Conservation (phyloP, 495 filamentous ascomycete genomes). For the Penicillium nucicola region DNA sequence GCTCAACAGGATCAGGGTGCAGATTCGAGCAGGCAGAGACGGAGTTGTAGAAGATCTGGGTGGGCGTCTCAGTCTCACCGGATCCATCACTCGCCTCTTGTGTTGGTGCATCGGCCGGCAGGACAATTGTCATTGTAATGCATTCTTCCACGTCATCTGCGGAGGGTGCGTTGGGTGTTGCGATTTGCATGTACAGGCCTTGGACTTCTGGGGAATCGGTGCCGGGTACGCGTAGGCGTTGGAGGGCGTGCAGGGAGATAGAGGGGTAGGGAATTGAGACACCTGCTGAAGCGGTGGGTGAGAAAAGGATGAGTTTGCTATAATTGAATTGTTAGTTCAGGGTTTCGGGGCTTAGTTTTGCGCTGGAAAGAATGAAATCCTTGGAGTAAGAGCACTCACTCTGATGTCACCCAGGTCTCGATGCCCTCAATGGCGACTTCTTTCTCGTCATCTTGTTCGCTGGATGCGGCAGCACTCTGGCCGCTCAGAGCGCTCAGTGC, state of each 20-base stretch:
- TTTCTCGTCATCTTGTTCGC: slow-evolving; percentile 35
- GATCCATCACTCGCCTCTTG: slow-evolving; percentile 27
- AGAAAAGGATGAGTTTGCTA: slow-evolving; percentile 75
- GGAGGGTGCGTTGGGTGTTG: slow-evolving; percentile 49
- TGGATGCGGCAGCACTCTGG: slow-evolving; percentile 4
- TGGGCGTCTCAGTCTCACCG: slow-evolving; percentile 38
- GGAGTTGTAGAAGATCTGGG: slow-evolving; percentile 66
- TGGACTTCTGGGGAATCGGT: slow-evolving; percentile 40
- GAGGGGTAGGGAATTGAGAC: slow-evolving; percentile 81
- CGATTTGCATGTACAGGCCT: slow-evolving; percentile 79
- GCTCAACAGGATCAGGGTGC: slow-evolving; percentile 72
- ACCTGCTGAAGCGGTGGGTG: slow-evolving; percentile 54
- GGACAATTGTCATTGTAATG: slow-evolving; percentile 73
- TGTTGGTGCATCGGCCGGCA: slow-evolving; percentile 32
- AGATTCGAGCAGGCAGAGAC: slow-evolving; percentile 85
- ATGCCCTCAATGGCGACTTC: slow-evolving; percentile 49
- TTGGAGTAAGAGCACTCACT: slow-evolving; percentile 49
- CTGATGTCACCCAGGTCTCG: slow-evolving; percentile 75
- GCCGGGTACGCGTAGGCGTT: slow-evolving; percentile 50
- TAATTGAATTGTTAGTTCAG: background rate
- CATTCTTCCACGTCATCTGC: slow-evolving; percentile 63
- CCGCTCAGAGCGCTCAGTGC: slow-evolving; percentile 29
- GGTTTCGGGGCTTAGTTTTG: background rate
- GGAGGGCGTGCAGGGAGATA: slow-evolving; percentile 86
- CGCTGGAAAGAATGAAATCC: background rate